Evolutionary conservation across 805 yeast genomes (phyloP), one percentile per base, ranked within the genome.

Genomic region (Ogataea ganodermae): DNA sequence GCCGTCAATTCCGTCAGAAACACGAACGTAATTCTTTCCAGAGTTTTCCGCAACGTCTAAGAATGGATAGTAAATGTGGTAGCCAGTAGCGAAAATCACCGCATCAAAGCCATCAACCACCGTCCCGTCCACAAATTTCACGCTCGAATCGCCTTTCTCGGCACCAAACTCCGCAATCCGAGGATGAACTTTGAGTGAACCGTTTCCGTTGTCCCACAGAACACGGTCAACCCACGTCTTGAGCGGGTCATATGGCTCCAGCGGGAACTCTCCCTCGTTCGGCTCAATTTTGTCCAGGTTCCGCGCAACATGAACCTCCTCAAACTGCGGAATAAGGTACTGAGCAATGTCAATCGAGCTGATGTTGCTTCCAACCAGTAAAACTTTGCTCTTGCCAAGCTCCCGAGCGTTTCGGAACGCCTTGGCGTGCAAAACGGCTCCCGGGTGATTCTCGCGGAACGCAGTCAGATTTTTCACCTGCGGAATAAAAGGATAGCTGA

Each of bases 31-130:
- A 45, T 69, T 70, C 26, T 53, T 50, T 22, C 58, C 44, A 18
- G 50, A 42, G 43, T 57, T 44, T 18, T 46, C 47, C 10, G 50
- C 48, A 17, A 58, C 52, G 38, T 44, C 56, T 44, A 86, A 61
- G 53, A 76, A 83, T 10, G 91, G 90, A 48, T 75, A 73, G 17
- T 81, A 75, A 54, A 79, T 79, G 41, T 78, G 69, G 63, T 83
- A 86, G 0, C 94, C 94, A 0, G 94, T 86, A 12, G 86, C 85
- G 61, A 81, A 83, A n/a, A 86, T 67, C 13, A 86, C 65, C 18
- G 61, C 62, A 45, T 83, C 87, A 35, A 84, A 77, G 35, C 71
- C 69, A 0, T 53, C 51, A 4, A 81, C 50, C 5, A 54, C 58
- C 1, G 67, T 50, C 1, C 83, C 88, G 57, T 81, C 83, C 3